phyloP scores from a whole-genome alignment of 495 filamentous ascomycete genomes.

The Aspergillus incahuasiensis region DNA sequence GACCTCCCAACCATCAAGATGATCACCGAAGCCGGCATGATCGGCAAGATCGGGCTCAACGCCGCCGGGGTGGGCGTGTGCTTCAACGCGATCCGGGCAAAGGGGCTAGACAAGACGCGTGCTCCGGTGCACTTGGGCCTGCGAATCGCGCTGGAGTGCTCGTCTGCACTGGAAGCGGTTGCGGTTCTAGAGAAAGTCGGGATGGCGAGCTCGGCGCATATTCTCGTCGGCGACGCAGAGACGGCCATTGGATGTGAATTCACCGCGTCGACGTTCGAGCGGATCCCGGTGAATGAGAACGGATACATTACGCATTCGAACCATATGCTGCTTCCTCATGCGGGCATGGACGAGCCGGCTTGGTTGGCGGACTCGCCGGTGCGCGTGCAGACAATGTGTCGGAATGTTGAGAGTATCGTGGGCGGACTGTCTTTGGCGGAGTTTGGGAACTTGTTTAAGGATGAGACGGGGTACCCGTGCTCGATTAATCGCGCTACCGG shows the following conservation, averaged over 20 bases:
- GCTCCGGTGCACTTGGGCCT: constrained; percentile 63
- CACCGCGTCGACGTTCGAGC: constrained; percentile 48
- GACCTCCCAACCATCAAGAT: constrained; percentile 50
- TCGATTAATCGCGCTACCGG: constrained; percentile 29
- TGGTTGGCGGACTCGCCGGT: constrained; percentile 52
- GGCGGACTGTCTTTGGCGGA: constrained; percentile 22
- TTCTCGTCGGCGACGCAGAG: constrained; percentile 47
- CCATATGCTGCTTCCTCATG: constrained; percentile 51
- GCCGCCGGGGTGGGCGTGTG: constrained; percentile 57
- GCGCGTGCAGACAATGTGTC: constrained; percentile 31
- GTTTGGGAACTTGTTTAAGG: constrained; percentile 26
- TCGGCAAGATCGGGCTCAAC: constrained; percentile 70
- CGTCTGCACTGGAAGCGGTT: constrained; percentile 40
- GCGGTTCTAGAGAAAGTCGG: constrained; percentile 35
- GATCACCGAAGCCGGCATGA: constrained; percentile 57
- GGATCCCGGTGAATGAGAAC: constrained; percentile 41
- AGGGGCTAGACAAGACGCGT: constrained; percentile 48
- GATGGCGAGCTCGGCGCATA: constrained; percentile 50
- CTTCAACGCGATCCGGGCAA: constrained; percentile 62
- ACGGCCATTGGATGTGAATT: constrained; percentile 56
- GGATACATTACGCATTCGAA: constrained; percentile 59
- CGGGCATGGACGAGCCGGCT: constrained; percentile 43
- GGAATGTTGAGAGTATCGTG: constrained; percentile 13
- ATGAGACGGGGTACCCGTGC: constrained; percentile 31
- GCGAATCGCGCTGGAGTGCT: constrained; percentile 51